A percentile compares a stretch with the other conserved stretches of the same genome.
Evolutionary conservation across 2,329 filamentous ascomycete genomes (phyloP).

Genomic region (Coniochaeta ligniaria): DNA sequence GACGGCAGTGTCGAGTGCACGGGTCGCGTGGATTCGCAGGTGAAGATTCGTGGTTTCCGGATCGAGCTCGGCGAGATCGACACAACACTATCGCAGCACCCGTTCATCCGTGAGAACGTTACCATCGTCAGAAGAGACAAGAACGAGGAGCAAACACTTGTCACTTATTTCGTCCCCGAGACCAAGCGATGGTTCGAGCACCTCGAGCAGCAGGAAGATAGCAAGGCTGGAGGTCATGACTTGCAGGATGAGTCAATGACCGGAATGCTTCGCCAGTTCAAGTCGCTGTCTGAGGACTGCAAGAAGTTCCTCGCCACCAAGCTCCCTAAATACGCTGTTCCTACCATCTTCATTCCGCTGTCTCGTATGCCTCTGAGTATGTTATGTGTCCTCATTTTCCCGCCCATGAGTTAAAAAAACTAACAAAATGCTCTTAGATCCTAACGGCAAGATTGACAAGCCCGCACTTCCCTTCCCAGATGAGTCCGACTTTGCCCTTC

Average conservation of each 20-base stretch:
- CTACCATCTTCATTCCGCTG: conserved; percentile 25
- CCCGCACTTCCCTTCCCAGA: conserved; percentile 76
- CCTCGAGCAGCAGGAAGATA: conserved; percentile 41
- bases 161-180: conserved; percentile 87
- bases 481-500: conserved; percentile 40
- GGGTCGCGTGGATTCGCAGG: conserved; percentile 44
- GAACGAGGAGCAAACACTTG: conserved; percentile 77
- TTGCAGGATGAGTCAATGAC: not conserved
- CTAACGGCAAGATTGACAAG: conserved; percentile 81
- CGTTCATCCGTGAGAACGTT: conserved; percentile 73
- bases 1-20: conserved; percentile 29
- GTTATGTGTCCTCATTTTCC: not conserved
- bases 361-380: conserved; percentile 13
- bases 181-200: conserved; percentile 65
- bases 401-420: not conserved
- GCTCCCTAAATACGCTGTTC: conserved; percentile 26
- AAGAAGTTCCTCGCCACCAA: conserved; percentile 42
- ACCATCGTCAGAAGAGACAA: conserved; percentile 79
- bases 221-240: not conserved
- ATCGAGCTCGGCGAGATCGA: conserved; percentile 32
- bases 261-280: conserved; percentile 30
- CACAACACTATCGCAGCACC: conserved; percentile 62
- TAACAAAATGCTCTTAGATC: conserved; percentile 28
- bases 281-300: conserved; percentile 28
- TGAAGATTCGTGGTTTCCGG: conserved; percentile 48